Percentiles rank a stretch among this genome's conserved stretches.
Conservation (phyloP, 441 rosid species). For the Pelargonium cotyledonis region DNA sequence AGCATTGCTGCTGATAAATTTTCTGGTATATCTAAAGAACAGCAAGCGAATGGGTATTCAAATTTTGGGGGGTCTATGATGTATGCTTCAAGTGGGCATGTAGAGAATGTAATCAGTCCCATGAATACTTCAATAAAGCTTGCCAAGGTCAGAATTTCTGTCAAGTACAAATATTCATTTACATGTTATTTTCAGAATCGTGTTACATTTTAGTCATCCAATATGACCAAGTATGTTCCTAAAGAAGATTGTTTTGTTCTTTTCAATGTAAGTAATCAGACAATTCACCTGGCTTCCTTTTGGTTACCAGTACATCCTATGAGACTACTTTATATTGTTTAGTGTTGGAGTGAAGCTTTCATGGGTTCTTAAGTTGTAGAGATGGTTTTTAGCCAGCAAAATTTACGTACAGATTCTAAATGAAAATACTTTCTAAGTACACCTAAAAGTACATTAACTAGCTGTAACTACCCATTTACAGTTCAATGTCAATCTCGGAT, state of each 20-base stretch:
- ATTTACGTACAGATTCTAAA: not conserved
- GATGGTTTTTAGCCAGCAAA: not conserved
- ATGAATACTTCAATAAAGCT: slow-evolving; percentile 39
- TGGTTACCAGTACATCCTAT: not conserved
- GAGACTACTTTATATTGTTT: not conserved
- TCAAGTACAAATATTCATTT: slow-evolving; percentile 3
- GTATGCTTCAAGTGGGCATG: slow-evolving; percentile 38
- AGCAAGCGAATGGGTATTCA: slow-evolving; percentile 40
- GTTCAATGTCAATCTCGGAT: not conserved
- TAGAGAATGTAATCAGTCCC: slow-evolving; percentile 36
- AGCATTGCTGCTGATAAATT: slow-evolving; percentile 36
- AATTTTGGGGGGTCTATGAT: slow-evolving; percentile 38
- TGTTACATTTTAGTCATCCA: slow-evolving; percentile 2
- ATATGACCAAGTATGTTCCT: not conserved
- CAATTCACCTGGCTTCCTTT: slow-evolving; percentile 1
- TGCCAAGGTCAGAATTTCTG: slow-evolving; percentile 29
- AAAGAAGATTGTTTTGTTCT: not conserved
- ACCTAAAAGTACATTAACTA: not conserved
- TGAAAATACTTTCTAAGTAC: not conserved
- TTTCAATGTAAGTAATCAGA: not conserved
- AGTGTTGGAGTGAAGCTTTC: not conserved
- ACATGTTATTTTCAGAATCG: not conserved
- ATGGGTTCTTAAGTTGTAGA: not conserved
- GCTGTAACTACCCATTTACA: not conserved
- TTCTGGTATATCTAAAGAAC: slow-evolving; percentile 38